Evolutionary conservation across 352 stramenopile genomes (phyloP).

Genomic region (Globisporangium solare): DNA sequence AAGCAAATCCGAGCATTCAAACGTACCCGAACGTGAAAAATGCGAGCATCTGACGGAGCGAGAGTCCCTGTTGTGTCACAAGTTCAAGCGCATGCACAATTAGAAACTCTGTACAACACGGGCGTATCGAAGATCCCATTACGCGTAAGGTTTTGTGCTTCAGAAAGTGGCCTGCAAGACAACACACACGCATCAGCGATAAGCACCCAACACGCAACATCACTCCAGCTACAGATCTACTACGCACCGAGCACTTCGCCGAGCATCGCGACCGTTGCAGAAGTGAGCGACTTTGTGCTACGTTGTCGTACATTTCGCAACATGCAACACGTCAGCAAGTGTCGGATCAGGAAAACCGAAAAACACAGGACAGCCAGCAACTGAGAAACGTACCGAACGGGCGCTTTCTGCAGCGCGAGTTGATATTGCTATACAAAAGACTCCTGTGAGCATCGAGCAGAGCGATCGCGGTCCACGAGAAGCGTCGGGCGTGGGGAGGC

Average conservation of each 20-base stretch:
- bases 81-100: not conserved
- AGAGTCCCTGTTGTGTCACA: slow-evolving; percentile 33
- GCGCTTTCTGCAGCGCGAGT: slow-evolving; percentile 41
- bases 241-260: slow-evolving; percentile 60
- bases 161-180: slow-evolving; percentile 45
- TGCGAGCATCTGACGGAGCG: slow-evolving; percentile 55
- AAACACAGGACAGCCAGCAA: not conserved
- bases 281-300: slow-evolving; percentile 70
- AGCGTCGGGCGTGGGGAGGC: too few relatives aligned
- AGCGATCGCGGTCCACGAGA: not conserved
- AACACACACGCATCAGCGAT: not conserved
- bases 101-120: not conserved
- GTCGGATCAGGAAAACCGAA: not conserved
- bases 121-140: slow-evolving; percentile 1
- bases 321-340: not conserved
- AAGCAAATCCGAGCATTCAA: not conserved
- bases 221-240: not conserved
- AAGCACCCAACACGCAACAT: not conserved
- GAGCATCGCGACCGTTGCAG: slow-evolving; percentile 49
- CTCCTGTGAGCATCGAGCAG: not conserved
- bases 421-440: slow-evolving; percentile 44
- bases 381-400: slow-evolving; percentile 30
- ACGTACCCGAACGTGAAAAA: slow-evolving; percentile 70
- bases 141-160: slow-evolving; percentile 69
- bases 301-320: not conserved